phyloP scores from a whole-genome alignment of 345 rosid species.

The Populus nigra region DNA sequence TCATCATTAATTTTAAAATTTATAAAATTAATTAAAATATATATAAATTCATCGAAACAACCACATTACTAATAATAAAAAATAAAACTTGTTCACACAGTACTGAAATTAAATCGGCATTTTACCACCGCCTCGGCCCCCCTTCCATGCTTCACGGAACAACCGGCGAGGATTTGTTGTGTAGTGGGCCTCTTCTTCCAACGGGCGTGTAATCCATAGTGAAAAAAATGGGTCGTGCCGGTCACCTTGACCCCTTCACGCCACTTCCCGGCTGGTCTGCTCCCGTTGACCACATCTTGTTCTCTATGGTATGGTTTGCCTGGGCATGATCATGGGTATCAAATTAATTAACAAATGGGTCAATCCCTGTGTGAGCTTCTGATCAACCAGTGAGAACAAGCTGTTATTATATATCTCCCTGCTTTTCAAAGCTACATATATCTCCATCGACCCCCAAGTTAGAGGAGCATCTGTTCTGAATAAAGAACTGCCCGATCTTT shows the following conservation, averaged over 20 bases:
- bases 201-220: constrained; percentile 74
- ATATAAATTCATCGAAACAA: too few relatives aligned
- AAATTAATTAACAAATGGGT: neutral
- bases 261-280: constrained; percentile 24
- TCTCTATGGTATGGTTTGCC: constrained; percentile 28
- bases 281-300: constrained; percentile 23
- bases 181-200: constrained; percentile 69
- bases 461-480: neutral
- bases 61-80: too few relatives aligned
- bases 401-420: too few relatives aligned
- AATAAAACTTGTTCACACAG: neutral
- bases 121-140: neutral
- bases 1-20: too few relatives aligned
- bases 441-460: constrained; percentile 5
- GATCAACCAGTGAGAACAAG: too few relatives aligned
- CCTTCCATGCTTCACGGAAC: constrained; percentile 40
- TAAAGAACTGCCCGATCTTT: constrained; percentile 19
- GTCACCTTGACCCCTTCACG: constrained; percentile 34
- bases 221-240: constrained; percentile 38
- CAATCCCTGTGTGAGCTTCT: neutral
- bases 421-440: neutral
- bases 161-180: constrained; percentile 64
- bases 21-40: too few relatives aligned
- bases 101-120: neutral
- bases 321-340: constrained; percentile 19